Evolutionary conservation across 805 yeast genomes (phyloP), one percentile per base, ranked within the genome.

Genomic region (Yarrowia divulgata): DNA sequence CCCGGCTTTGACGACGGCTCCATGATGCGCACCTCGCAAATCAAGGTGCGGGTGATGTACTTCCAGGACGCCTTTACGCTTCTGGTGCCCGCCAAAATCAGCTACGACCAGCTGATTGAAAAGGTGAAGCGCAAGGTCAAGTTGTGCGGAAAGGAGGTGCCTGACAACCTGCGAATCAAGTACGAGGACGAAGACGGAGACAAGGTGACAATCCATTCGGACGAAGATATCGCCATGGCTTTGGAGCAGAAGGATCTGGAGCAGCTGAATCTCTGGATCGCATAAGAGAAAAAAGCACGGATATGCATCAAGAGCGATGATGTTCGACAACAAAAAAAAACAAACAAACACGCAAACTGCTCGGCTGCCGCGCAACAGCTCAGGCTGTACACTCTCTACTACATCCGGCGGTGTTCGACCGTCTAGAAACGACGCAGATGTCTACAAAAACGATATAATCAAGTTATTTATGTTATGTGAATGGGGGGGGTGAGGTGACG

Each of bases 111-210:
- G 55, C 81, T 91, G 69, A 79, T 85, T 57, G 84, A 81, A 54
- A 86, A 87, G 70, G 85, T 91, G 45, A 86, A 85, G 71, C 83
- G 82, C 62, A 87, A 88, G 74, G 76, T 88, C 58, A 80, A 82
- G 55, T 84, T 85, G 66, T 82, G 87, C 68, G 90, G 88, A 32
- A 82, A 81, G 58, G 79, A 80, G 69, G 71, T 75, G n/a, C 77
- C 77, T 58, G 64, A 60, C 68, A 81, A 79, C 29, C 79, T 85
- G 48, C 85, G 89, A 74, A 83, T 95, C 71, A 88, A 88, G 77
- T 94, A 92, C 77, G 87, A 87, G 76, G 99, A 95, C 78, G 99
- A 95, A 79, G 99, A 95, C 77, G 97, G 97, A 18, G 99, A 95
- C 77, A 89, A 86, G 76, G 96, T 95, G 52, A 87, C 90, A 60